phyloP scores from a whole-genome alignment of 2,329 filamentous ascomycete genomes.

The Bipolaris bicolor region DNA sequence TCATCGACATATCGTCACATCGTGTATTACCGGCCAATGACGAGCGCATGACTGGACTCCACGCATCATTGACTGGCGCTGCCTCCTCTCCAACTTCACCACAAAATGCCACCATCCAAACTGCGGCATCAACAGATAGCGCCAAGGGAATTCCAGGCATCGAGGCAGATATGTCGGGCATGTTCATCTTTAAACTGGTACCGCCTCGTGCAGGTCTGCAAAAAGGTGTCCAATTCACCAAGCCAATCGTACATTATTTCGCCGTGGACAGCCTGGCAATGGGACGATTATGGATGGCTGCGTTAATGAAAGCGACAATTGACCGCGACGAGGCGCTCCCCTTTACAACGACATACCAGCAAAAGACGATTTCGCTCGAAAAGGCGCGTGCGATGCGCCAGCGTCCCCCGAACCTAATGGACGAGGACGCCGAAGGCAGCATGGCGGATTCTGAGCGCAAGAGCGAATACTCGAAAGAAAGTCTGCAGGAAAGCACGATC shows the following conservation, averaged over 20 bases:
- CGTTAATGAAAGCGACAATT: constrained; percentile 98
- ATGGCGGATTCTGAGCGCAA: constrained; percentile 35
- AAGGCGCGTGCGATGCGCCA: constrained; percentile 89
- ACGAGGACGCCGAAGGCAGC: constrained; percentile 48
- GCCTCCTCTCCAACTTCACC: constrained; percentile 69
- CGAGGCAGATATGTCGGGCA: constrained; percentile 61
- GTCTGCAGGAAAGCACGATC: constrained; percentile 44
- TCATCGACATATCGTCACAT: constrained; percentile 98
- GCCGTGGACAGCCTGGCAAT: constrained; percentile 89
- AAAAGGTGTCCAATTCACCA: constrained; percentile 94
- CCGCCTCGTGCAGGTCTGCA: constrained; percentile 87
- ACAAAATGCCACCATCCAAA: constrained; percentile 48
- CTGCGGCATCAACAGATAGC: constrained; percentile 48
- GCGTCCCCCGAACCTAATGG: constrained; percentile 87
- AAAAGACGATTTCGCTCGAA: constrained; percentile 91
- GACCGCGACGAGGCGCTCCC: constrained; percentile 80
- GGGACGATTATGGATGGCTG: constrained; percentile 96
- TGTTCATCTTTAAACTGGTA: constrained; percentile 98
- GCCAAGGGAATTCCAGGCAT: constrained; percentile 39
- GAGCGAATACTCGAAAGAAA: constrained; percentile 45
- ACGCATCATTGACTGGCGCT: constrained; percentile 91
- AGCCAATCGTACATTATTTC: constrained; percentile 96
- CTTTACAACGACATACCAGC: constrained; percentile 91
- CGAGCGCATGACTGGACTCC: constrained; percentile 85
- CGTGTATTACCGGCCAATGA: constrained; percentile 94